A percentile compares a stretch with the other conserved stretches of the same genome.
phyloP scores from a whole-genome alignment of 2,329 filamentous ascomycete genomes.

The Cryphonectria carpinicola region DNA sequence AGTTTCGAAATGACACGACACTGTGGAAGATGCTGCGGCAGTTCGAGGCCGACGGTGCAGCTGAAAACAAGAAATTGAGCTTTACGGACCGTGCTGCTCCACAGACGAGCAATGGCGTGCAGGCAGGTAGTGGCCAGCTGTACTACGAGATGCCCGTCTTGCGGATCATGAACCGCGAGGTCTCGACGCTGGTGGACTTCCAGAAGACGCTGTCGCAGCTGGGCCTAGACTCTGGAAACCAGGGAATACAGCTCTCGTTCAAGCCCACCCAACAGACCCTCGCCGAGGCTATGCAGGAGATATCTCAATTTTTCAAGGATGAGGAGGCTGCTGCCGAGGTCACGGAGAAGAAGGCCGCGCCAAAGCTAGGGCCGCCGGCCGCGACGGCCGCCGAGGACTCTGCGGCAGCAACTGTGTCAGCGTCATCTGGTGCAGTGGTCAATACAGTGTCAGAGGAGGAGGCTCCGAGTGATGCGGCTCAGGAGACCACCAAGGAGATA shows the following conservation, averaged over 20 bases:
- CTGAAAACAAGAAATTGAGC: constrained; percentile 67
- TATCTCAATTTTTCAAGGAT: constrained; percentile 73
- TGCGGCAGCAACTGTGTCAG: constrained; percentile 17
- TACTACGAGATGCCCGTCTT: constrained; percentile 88
- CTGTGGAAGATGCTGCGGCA: constrained; percentile 89
- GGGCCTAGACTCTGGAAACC: constrained; percentile 83
- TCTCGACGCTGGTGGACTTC: constrained; percentile 77
- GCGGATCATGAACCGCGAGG: constrained; percentile 79
- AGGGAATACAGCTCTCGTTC: constrained; percentile 78
- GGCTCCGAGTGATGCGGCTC: constrained; percentile 8
- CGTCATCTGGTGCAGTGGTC: background rate
- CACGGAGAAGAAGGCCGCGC: constrained; percentile 27
- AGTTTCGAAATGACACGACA: constrained; percentile 85
- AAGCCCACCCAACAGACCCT: constrained; percentile 76
- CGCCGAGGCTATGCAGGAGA: constrained; percentile 83
- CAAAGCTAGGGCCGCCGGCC: constrained; percentile 22
- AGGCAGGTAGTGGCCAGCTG: constrained; percentile 70
- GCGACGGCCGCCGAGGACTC: constrained; percentile 20
- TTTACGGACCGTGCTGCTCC: constrained; percentile 84
- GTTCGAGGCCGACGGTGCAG: constrained; percentile 79
- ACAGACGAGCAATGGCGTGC: constrained; percentile 56
- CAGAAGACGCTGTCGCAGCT: constrained; percentile 88
- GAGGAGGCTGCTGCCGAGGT: constrained; percentile 41
- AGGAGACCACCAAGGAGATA: constrained; percentile 16
- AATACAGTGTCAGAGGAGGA: background rate